phyloP scores from a whole-genome alignment of 495 filamentous ascomycete genomes.

The Hyaloscypha finlandica region DNA sequence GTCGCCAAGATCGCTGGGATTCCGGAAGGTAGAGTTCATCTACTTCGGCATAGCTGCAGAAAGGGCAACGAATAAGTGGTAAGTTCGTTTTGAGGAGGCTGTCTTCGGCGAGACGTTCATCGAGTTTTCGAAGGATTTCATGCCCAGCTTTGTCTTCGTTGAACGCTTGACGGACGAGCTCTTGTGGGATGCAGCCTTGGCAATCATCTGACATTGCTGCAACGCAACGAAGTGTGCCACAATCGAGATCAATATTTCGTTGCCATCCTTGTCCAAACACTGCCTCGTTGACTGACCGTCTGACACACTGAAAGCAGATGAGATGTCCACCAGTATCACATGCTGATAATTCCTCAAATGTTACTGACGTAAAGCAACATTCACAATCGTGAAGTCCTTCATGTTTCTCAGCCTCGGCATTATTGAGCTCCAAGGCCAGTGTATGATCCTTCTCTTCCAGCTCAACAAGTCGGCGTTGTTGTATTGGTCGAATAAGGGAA shows the following conservation, averaged over 20 bases:
- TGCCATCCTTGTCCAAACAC: slow-evolving; percentile 92
- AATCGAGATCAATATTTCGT: slow-evolving; percentile 70
- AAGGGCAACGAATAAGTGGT: slow-evolving; percentile 83
- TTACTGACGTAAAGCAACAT: slow-evolving; percentile 78
- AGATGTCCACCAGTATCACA: slow-evolving; percentile 74
- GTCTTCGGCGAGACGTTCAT: slow-evolving; percentile 75
- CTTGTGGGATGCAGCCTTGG: slow-evolving; percentile 65
- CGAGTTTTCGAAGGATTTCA: slow-evolving; percentile 69
- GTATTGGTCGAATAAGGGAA: slow-evolving; percentile 64
- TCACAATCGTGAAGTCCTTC: slow-evolving; percentile 82
- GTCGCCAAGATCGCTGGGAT: slow-evolving; percentile 43
- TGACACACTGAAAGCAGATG: slow-evolving; percentile 84
- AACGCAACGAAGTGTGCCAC: slow-evolving; percentile 75
- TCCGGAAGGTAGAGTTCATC: slow-evolving; percentile 73
- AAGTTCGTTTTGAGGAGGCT: slow-evolving; percentile 68
- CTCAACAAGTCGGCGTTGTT: slow-evolving; percentile 52
- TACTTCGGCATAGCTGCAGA: slow-evolving; percentile 86
- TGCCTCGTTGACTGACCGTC: slow-evolving; percentile 75
- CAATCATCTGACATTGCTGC: slow-evolving; percentile 72
- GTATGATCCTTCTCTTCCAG: slow-evolving; percentile 62
- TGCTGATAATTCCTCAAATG: slow-evolving; percentile 80
- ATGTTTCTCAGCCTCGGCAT: slow-evolving; percentile 68
- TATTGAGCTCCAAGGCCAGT: slow-evolving; percentile 70
- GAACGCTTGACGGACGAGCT: slow-evolving; percentile 72
- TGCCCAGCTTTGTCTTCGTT: slow-evolving; percentile 63